phyloP scores from a whole-genome alignment of 164 flowering plant genomes.

The Pachysandra terminalis region DNA sequence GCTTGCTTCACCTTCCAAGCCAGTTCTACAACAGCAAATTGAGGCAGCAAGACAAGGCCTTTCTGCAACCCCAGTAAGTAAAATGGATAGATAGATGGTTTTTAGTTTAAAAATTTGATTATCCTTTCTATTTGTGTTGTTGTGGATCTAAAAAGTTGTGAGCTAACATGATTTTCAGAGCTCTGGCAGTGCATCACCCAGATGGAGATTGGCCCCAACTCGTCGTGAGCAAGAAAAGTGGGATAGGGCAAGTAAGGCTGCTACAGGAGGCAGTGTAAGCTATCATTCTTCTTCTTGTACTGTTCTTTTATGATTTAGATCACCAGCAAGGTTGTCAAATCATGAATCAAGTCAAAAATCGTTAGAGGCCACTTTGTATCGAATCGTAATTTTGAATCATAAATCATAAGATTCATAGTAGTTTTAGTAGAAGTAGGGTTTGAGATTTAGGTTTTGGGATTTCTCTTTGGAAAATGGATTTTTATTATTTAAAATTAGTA shows the following conservation, averaged over 20 bases:
- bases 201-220: constrained; percentile 87
- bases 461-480: no score
- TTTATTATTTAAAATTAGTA: no score
- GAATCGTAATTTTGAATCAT: no score
- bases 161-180: constrained; percentile 34
- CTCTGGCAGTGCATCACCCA: constrained; percentile 23
- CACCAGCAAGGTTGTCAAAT: no score
- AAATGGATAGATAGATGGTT: not conserved
- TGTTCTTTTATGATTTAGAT: not conserved
- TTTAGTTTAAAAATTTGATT: not conserved
- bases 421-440: no score
- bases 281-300: not conserved
- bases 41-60: constrained; percentile 32
- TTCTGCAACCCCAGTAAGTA: constrained; percentile 35
- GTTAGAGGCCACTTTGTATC: no score
- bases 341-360: no score
- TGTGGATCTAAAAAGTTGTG: constrained; percentile 3
- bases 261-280: constrained; percentile 89
- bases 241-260: constrained; percentile 85
- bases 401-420: no score
- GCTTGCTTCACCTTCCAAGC: constrained; percentile 45
- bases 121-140: not conserved
- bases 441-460: no score
- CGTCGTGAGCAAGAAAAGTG: constrained; percentile 87
- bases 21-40: constrained; percentile 29